Base-by-base conservation (phyloP, 2,329 filamentous ascomycete genomes). In the Fusarium caatingaense region DNA sequence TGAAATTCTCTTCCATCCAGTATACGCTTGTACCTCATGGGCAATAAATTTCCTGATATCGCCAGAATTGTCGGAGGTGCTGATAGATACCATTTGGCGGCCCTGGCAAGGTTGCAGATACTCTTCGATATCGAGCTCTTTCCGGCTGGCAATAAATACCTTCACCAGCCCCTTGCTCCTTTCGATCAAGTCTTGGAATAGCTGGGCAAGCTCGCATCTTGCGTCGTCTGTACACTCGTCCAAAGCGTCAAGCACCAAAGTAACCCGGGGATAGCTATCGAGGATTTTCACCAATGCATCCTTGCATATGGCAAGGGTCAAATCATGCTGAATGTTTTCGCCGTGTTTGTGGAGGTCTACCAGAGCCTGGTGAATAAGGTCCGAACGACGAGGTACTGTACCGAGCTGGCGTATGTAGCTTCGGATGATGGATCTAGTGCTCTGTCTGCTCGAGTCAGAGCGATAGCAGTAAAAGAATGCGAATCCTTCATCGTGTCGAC, bases 251-350 rank as follows among this genome's bases (percentile, higher is more conserved):
- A 41, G 40, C 10, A 41, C 40, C 6, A 41, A 21, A 1, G 40
- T 41, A 6, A 21, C 40, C 13, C 40, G 40, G 6, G 40, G 40
- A 7, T 41, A 41, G 6, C 40, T 20, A 21, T 41, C 15, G 40
- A 41, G 15, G n/a, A 41, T 13, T 21, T 41, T 1, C 1, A 41
- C 5, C n/a, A 41, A 11, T 6, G 40, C 21, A 8, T 21, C 40
- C 11, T 41, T 21, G n/a, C 40, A 41, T 5, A 15, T 13, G 4
- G 3, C 5, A 1, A 20, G 0, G 1, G 37, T 41, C 2, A 41
- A 13, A 0, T 3, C n/a, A 41, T 20, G 18, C 3, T 41, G 37
- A 5, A 41, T 41, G 1, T 41, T 41, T 8, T 7, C 6, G 7
- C n/a, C 13, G 16, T 9, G 11, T 4, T 41, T 13, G 0, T 12